Conservation (phyloP, 345 rosid genomes). For the Pistacia atlantica region DNA sequence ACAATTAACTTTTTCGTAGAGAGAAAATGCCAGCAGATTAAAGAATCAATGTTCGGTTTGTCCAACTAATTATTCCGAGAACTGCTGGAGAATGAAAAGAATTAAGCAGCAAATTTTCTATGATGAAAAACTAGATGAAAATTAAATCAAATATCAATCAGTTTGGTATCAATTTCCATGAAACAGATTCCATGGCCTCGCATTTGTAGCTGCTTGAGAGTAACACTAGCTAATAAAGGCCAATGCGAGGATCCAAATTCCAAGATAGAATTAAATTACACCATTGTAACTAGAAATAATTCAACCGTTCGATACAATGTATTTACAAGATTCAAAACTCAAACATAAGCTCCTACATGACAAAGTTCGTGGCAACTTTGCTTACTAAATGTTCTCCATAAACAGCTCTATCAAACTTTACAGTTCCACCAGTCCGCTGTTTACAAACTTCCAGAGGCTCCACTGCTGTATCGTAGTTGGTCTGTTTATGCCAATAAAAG, state of each 20-base stretch:
- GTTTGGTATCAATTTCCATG: not conserved
- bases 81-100: no score
- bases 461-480: slow-evolving; percentile 64
- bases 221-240: not conserved
- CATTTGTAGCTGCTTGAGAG: not conserved
- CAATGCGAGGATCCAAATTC: not conserved
- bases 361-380: slow-evolving; percentile 73
- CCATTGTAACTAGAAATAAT: not conserved
- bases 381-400: slow-evolving; percentile 86
- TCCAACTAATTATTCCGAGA: no score
- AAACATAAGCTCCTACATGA: slow-evolving; percentile 24
- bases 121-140: not conserved
- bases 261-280: not conserved
- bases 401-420: slow-evolving; percentile 56
- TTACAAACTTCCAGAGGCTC: slow-evolving; percentile 77
- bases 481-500: slow-evolving; percentile 37
- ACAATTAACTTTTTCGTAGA: not conserved
- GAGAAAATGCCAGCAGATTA: not conserved
- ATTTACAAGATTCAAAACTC: not conserved
- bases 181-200: not conserved
- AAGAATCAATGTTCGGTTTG: no score
- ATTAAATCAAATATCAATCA: not conserved
- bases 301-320: not conserved
- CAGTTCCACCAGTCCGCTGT: slow-evolving; percentile 44
- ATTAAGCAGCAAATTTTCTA: no score